A percentile compares a stretch with the other conserved stretches of the same genome.
phyloP scores from a whole-genome alignment of 139 green algal species.

The Chlamydomonas sp. region DNA sequence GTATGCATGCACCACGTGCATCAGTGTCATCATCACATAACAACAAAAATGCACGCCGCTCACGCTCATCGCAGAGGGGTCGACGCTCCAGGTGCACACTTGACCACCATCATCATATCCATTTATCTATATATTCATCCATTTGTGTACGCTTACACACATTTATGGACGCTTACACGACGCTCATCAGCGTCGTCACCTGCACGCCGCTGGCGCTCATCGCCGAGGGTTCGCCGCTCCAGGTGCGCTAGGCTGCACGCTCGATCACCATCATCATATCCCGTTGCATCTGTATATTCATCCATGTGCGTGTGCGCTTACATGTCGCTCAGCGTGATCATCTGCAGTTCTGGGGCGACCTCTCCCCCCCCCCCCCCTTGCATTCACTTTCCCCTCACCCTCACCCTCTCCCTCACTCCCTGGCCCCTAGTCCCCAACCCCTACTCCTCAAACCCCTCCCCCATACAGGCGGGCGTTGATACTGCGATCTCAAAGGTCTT shows the following conservation, averaged over 20 bases:
- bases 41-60: slow-evolving; percentile 81
- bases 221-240: slow-evolving; percentile 67
- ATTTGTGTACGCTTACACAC: too few species aligned
- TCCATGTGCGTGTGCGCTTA: too few species aligned
- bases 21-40: slow-evolving; percentile 86
- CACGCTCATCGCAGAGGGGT: slow-evolving; percentile 77
- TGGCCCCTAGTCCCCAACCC: too few species aligned
- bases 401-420: too few species aligned
- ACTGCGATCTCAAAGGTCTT: slow-evolving; percentile 56
- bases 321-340: too few species aligned
- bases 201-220: slow-evolving; percentile 77
- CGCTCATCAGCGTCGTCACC: slow-evolving; percentile 87
- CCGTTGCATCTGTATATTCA: slow-evolving; percentile 60
- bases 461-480: slow-evolving; percentile 35
- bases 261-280: too few species aligned
- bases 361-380: too few species aligned
- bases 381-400: too few species aligned
- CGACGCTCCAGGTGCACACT: too few species aligned
- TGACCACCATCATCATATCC: too few species aligned
- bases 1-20: slow-evolving; percentile 96
- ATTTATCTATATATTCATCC: too few species aligned
- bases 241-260: slow-evolving; percentile 30
- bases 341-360: slow-evolving; percentile 79
- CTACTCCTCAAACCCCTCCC: too few species aligned
- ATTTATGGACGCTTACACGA: slow-evolving; percentile 97